phyloP scores from a whole-genome alignment of 371 early-diverging fungal genomes.

The Mortierella sp. region DNA sequence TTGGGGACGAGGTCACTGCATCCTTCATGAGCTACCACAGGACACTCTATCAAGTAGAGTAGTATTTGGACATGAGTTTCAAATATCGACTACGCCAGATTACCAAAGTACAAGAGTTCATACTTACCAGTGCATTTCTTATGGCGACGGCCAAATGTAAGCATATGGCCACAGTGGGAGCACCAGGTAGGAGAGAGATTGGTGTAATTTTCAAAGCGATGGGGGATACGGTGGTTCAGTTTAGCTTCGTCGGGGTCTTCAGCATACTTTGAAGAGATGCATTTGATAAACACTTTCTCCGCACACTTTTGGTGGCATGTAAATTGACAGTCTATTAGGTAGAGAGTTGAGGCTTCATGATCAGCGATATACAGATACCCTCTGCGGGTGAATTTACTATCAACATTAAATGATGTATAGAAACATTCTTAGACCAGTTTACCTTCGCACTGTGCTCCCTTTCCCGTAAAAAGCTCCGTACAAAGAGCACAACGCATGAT shows the following conservation, averaged over 20 bases:
- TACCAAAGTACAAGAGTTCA: conserved; percentile 33
- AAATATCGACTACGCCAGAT: neutral
- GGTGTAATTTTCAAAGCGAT: conserved; percentile 82
- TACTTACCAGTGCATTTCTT: conserved; percentile 71
- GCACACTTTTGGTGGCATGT: conserved; percentile 88
- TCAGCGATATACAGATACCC: neutral
- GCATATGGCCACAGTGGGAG: conserved; percentile 93
- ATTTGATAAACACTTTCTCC: conserved; percentile 68
- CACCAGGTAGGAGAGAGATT: conserved; percentile 91
- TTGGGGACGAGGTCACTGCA: conserved; percentile 89
- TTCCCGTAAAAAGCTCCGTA: conserved; percentile 86
- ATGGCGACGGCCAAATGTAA: conserved; percentile 79
- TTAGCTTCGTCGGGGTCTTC: conserved; percentile 70
- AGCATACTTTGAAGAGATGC: conserved; percentile 68
- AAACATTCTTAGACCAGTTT: neutral
- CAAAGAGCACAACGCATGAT: conserved; percentile 95
- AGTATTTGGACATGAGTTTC: conserved; percentile 64
- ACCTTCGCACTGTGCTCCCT: conserved; percentile 87
- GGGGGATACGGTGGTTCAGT: conserved; percentile 90
- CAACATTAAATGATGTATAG: neutral
- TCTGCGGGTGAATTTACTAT: no score
- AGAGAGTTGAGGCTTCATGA: conserved; percentile 73
- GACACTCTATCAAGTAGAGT: conserved; percentile 71
- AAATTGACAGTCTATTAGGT: conserved; percentile 82
- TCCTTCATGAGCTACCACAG: conserved; percentile 78